Evolutionary conservation across 805 yeast species (phyloP).

Genomic region (Candida caryicola): DNA sequence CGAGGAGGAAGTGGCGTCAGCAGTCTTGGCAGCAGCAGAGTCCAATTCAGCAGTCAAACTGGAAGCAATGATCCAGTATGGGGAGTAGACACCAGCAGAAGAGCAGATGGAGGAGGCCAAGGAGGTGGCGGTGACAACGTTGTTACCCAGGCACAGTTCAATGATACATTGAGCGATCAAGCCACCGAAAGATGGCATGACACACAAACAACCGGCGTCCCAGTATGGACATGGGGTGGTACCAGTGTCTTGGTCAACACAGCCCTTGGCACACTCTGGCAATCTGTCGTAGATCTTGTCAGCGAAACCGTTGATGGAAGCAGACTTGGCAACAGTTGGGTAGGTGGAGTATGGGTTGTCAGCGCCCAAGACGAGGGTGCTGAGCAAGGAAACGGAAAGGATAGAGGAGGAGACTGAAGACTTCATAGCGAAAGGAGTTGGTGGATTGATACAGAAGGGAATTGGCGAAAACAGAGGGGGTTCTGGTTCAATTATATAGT

Average conservation of each 20-base stretch:
- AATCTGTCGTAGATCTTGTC: constrained; percentile 38
- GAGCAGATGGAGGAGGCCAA: constrained; percentile 34
- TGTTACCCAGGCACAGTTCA: constrained; percentile 23
- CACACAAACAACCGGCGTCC: constrained; percentile 47
- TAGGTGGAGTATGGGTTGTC: constrained; percentile 39
- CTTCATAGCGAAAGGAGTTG: not conserved
- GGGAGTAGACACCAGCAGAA: constrained; percentile 33
- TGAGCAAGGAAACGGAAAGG: constrained; percentile 8
- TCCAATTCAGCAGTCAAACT: constrained; percentile 22
- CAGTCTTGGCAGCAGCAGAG: constrained; percentile 23
- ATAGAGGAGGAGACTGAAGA: not conserved
- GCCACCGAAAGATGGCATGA: constrained; percentile 34
- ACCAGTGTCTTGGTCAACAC: constrained; percentile 31
- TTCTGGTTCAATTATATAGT: too few relatives aligned
- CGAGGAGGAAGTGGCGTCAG: constrained; percentile 12
- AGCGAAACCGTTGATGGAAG: constrained; percentile 48
- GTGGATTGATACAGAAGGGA: not conserved
- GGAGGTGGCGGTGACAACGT: constrained; percentile 27
- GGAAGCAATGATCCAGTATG: constrained; percentile 31
- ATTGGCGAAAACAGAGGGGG: too few relatives aligned
- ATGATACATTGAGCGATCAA: constrained; percentile 34
- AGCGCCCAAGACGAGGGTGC: constrained; percentile 17
- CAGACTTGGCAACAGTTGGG: constrained; percentile 47
- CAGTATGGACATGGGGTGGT: constrained; percentile 45
- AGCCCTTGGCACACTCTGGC: constrained; percentile 41